Percentiles rank a stretch among this genome's conserved stretches.
These are phyloP conservation scores for Psilocybe subaeruginosa DNA, from an alignment of 768 basidiomycete species.

Conservation along the genomic window DNA sequence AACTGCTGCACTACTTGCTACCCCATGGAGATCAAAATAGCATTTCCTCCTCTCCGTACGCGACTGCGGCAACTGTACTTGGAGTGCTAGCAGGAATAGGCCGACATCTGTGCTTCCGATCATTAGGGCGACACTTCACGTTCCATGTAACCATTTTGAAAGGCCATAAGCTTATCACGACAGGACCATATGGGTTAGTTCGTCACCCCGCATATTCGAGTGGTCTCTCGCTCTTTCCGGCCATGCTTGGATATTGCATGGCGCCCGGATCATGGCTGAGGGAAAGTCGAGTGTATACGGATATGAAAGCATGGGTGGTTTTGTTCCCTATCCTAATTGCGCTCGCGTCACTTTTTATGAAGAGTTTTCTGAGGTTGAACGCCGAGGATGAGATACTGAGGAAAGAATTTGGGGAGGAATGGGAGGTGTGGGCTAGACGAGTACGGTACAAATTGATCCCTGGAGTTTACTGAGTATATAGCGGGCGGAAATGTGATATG, in stretches of 20 bases:
- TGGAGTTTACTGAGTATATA: slow-evolving; percentile 7
- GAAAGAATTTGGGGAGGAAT: slow-evolving; percentile 11
- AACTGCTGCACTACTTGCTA: background rate
- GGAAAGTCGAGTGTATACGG: background rate
- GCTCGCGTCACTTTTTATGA: background rate
- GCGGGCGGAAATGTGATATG: too few species aligned
- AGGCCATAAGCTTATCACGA: slow-evolving; percentile 10
- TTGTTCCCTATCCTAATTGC: background rate
- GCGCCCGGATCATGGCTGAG: slow-evolving; percentile 3
- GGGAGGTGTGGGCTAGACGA: slow-evolving; percentile 12
- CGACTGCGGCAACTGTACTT: background rate
- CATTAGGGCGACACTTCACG: background rate
- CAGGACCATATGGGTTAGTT: slow-evolving; percentile 7
- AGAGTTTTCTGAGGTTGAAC: background rate
- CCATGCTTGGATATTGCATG: background rate
- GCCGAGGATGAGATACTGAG: slow-evolving; percentile 9
- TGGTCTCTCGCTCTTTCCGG: background rate
- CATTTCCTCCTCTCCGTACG: background rate
- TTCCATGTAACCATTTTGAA: slow-evolving; percentile 5
- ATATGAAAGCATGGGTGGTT: background rate
- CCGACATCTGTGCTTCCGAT: background rate
- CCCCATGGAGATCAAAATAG: background rate
- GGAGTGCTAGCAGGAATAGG: background rate
- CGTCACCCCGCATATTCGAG: slow-evolving; percentile 8
- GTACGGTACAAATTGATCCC: slow-evolving; percentile 13